Evolutionary conservation across 2,329 filamentous ascomycete genomes (phyloP).

Genomic region (Apiospora aurea): DNA sequence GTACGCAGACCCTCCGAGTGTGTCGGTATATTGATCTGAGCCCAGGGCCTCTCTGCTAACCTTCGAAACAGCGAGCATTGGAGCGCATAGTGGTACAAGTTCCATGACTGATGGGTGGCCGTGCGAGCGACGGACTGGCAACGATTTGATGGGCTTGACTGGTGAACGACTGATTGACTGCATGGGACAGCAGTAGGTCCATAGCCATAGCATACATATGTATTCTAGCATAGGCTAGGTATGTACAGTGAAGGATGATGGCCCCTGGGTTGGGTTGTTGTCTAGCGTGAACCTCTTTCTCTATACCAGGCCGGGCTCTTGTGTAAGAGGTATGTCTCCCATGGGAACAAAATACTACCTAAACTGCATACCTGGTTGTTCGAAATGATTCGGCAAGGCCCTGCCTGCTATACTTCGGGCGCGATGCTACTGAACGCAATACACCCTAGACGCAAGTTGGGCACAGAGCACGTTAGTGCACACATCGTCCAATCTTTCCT

Average conservation of each 20-base stretch:
- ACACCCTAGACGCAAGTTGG: neutral
- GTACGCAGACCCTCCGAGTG: neutral
- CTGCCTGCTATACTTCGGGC: neutral
- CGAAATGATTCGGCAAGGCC: slow-evolving; percentile 3
- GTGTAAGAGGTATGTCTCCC: slow-evolving; percentile 13
- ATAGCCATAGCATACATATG: too few species aligned
- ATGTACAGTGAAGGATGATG: neutral
- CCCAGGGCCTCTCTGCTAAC: neutral
- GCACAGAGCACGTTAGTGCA: slow-evolving; percentile 5
- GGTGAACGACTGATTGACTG: neutral
- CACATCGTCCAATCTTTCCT: neutral
- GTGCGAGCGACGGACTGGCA: neutral
- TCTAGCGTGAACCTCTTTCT: neutral
- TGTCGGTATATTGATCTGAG: neutral
- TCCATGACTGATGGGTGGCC: slow-evolving; percentile 7
- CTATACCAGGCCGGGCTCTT: neutral
- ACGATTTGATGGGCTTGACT: neutral
- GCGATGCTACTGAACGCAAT: neutral
- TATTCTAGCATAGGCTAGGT: neutral
- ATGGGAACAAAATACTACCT: slow-evolving; percentile 11
- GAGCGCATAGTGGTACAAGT: neutral
- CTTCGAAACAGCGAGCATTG: neutral
- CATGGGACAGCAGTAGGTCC: neutral
- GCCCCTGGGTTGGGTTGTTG: neutral
- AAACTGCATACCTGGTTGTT: neutral